phyloP scores from a whole-genome alignment of 192 early-diverging fungal species.

The Endogone sp. region DNA sequence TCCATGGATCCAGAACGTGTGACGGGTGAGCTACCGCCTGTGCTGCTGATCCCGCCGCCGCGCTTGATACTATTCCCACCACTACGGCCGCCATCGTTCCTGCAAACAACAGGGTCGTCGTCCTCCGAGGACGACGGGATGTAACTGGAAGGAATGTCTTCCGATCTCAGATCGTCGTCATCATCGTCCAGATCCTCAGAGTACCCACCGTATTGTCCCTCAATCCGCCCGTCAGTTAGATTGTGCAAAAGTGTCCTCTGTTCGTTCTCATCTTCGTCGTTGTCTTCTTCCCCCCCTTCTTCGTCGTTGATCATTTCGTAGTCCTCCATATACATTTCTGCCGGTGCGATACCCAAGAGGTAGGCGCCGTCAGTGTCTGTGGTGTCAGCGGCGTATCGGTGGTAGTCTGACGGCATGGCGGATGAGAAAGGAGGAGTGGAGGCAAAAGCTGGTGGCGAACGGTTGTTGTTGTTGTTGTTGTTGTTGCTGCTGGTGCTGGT shows the following conservation, averaged over 20 bases:
- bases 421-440: not conserved
- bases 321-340: not conserved
- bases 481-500: too few relatives aligned
- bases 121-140: not conserved
- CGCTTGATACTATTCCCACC: not conserved
- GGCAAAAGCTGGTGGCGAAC: not conserved
- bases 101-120: not conserved
- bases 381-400: not conserved
- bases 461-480: not conserved
- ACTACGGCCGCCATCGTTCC: not conserved
- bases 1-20: not conserved
- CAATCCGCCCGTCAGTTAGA: not conserved
- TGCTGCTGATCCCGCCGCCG: not conserved
- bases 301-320: too few relatives aligned
- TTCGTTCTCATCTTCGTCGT: too few relatives aligned
- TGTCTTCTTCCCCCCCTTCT: too few relatives aligned
- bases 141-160: not conserved
- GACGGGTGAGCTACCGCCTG: not conserved
- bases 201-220: not conserved
- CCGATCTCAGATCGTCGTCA: not conserved
- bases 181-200: not conserved
- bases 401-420: not conserved
- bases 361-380: not conserved
- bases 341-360: not conserved
- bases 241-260: too few relatives aligned